Percentiles rank a stretch among this genome's conserved stretches.
Conservation (phyloP, 1,139 yeast species). For the Geotrichum citri-aurantii region DNA sequence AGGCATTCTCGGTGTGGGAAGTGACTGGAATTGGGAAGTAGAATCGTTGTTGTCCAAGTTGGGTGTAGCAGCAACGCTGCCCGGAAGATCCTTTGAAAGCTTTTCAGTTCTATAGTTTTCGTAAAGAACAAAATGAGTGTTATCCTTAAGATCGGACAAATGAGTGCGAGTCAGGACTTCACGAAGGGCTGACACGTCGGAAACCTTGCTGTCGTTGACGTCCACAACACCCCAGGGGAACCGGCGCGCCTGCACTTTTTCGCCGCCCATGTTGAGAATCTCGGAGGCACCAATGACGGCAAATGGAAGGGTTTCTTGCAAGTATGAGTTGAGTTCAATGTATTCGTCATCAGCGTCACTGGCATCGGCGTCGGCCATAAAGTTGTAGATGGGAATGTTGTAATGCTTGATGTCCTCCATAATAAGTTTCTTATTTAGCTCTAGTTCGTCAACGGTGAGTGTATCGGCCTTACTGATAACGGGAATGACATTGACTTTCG, state of each 20-base stretch:
- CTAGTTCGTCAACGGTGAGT: constrained; percentile 71
- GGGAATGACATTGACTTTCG: constrained; percentile 82
- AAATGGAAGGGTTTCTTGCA: constrained; percentile 76
- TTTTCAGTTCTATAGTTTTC: constrained; percentile 93
- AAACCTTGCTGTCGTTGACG: constrained; percentile 72
- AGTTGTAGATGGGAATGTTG: constrained; percentile 80
- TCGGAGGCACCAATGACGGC: constrained; percentile 68
- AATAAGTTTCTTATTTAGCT: constrained; percentile 58
- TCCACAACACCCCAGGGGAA: constrained; percentile 94
- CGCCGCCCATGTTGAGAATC: constrained; percentile 51
- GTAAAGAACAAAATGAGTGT: constrained; percentile 86
- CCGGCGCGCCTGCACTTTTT: constrained; percentile 52
- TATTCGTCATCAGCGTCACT: constrained; percentile 27
- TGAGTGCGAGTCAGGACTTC: constrained; percentile 84
- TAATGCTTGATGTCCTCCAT: constrained; percentile 74
- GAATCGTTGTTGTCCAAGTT: background rate
- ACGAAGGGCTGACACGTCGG: constrained; percentile 74
- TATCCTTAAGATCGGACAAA: constrained; percentile 84
- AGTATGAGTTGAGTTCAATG: constrained; percentile 61
- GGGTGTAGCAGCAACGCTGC: constrained; percentile 20
- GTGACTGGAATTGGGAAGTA: constrained; percentile 4
- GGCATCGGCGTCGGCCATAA: constrained; percentile 41
- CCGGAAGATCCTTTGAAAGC: constrained; percentile 41
- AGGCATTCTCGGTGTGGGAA: constrained; percentile 11
- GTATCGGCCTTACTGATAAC: constrained; percentile 84